Percentiles rank a stretch among this genome's conserved stretches.
phyloP scores from a whole-genome alignment of 1,284 basidiomycete species.

The Pseudomicrostroma phylloplanum region DNA sequence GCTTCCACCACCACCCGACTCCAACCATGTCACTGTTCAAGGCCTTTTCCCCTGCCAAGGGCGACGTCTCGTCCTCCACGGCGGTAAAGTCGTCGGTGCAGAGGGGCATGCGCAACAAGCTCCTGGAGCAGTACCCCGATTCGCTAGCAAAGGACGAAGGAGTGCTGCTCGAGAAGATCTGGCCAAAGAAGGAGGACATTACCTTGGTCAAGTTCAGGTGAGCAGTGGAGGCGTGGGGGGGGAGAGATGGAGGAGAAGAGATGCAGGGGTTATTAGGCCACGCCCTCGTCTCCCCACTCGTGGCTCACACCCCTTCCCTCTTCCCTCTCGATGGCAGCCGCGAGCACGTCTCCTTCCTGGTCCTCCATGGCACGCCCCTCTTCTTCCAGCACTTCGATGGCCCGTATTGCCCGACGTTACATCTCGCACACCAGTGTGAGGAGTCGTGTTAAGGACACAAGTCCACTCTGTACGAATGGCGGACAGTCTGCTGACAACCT shows the following conservation, averaged over 20 bases:
- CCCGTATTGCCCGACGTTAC: slow-evolving; percentile 79
- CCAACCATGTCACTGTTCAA: slow-evolving; percentile 48
- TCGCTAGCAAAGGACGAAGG: slow-evolving; percentile 56
- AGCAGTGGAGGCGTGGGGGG: slow-evolving; percentile 58
- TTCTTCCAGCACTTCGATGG: slow-evolving; percentile 98
- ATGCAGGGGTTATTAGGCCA: too few species aligned
- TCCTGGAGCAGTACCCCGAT: slow-evolving; percentile 74
- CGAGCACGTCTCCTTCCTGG: slow-evolving; percentile 90
- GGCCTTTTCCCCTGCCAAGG: slow-evolving; percentile 57
- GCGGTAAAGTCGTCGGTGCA: slow-evolving; percentile 91
- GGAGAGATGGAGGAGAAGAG: too few species aligned
- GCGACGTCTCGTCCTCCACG: slow-evolving; percentile 86
- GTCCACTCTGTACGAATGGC: background rate
- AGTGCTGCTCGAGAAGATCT: slow-evolving; percentile 71
- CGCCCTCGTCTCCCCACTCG: too few species aligned
- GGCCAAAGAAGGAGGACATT: slow-evolving; percentile 96
- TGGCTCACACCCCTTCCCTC: background rate
- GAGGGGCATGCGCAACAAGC: slow-evolving; percentile 71
- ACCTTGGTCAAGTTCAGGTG: slow-evolving; percentile 72
- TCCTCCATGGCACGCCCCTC: slow-evolving; percentile 74
- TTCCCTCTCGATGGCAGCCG: slow-evolving; percentile 58
- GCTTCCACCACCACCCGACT: background rate
- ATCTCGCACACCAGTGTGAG: slow-evolving; percentile 73
- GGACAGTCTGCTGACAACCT: slow-evolving; percentile 1
- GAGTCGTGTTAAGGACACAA: background rate